phyloP scores from a whole-genome alignment of 2,329 filamentous ascomycete species.

The Colletotrichum phormii region DNA sequence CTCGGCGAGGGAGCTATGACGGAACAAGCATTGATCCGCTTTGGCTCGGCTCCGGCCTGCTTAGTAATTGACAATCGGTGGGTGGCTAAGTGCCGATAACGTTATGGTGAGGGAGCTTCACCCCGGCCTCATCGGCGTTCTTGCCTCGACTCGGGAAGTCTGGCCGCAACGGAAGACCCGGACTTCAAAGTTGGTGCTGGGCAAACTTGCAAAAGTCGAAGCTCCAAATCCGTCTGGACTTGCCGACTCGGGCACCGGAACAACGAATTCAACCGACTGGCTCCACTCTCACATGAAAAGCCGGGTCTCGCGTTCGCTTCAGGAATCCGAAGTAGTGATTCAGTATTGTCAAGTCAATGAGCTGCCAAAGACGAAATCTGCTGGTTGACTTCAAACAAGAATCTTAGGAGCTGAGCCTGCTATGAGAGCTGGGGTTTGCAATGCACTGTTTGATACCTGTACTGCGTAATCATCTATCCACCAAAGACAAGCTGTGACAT shows the following conservation, averaged over 20 bases:
- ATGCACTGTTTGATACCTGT: neutral
- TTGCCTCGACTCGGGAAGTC: slow-evolving; percentile 14
- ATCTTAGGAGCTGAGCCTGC: neutral
- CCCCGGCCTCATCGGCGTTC: neutral
- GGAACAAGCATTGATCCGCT: slow-evolving; percentile 25
- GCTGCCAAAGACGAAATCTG: neutral
- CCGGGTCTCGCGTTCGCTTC: neutral
- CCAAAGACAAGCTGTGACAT: neutral
- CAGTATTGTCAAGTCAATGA: neutral
- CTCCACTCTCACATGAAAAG: slow-evolving; percentile 28
- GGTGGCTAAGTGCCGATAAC: neutral
- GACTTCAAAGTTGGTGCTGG: slow-evolving; percentile 6
- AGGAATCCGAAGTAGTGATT: neutral
- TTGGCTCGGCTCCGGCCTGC: neutral
- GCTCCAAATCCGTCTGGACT: neutral
- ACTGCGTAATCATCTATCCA: no score
- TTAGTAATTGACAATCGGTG: slow-evolving; percentile 1
- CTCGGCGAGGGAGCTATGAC: slow-evolving; percentile 9
- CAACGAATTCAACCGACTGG: slow-evolving; percentile 24
- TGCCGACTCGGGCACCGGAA: slow-evolving; percentile 27
- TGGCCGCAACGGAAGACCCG: slow-evolving; percentile 13
- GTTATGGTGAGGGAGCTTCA: neutral
- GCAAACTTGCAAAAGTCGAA: neutral
- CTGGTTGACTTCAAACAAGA: neutral
- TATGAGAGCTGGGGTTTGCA: neutral